Evolutionary conservation across 805 yeast species (phyloP), one percentile per base, ranked within the genome.

Genomic region (Nakazawaea wyomingensis): DNA sequence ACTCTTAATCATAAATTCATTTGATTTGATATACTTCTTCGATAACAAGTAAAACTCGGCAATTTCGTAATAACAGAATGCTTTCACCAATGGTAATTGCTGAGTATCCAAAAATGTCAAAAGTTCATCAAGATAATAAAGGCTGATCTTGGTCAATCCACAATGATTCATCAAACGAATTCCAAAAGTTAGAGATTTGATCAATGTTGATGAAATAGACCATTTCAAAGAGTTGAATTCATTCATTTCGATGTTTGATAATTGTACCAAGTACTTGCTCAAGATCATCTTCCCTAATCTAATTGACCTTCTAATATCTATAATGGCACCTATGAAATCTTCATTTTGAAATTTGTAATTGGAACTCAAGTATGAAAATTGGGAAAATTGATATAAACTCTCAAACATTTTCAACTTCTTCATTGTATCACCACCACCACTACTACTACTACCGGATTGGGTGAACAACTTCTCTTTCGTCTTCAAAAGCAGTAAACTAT

Each of bases 71-170:
- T 37, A 50, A 28, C 44, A 43, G 9, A 45, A 40, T 40, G 54
- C 51, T 38, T 46, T 50, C n/a, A 59, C 44, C 6, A 60, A 31
- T 0, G 69, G 64, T 4, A 54, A 51, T 13, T 55, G 59, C 6
- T 50, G 48, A 1, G 60, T 50, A 4, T 57, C 52, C 14, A 70
- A 54, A 10, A 76, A 53, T 28, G 61, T 65, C 5, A 61, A 57
- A 29, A 76, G 63, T 50, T 84, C 90, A 5, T 64, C 63, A 3
- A 70, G 49, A 57, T 72, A 82, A 53, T 68, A 78, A 2, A 71
- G 69, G 37, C 80, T 69, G 43, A 83, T 88, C 48, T 76, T 76
- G 0, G 79, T 62, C 3, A 80, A 53, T 0, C 90, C 89, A 30
- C 77, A 54, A 29, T 68, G 71, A 13, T 67, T 59, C 41, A 69